Conservation (phyloP, 2,329 filamentous ascomycete species). For the Ustilaginoidea virens region DNA sequence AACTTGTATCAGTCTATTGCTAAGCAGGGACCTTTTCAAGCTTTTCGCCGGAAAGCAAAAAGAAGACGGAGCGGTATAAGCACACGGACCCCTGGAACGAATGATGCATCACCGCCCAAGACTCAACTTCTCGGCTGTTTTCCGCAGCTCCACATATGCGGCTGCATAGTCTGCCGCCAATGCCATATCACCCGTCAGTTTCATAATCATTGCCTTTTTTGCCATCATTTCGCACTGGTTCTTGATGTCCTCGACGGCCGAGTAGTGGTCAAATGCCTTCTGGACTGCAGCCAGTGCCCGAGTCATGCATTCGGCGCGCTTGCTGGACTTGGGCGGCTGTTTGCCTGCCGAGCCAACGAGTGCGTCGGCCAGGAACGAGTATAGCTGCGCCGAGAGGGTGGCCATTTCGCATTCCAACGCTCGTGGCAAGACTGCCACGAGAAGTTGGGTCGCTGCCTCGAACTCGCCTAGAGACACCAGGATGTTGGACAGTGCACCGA, state of each 20-base stretch:
- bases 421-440: constrained; percentile 58
- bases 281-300: constrained; percentile 46
- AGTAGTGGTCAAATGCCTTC: constrained; percentile 47
- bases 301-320: constrained; percentile 39
- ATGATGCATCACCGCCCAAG: constrained; percentile 6
- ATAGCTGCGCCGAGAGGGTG: constrained; percentile 48
- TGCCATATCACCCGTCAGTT: constrained; percentile 47
- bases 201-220: constrained; percentile 68
- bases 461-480: constrained; percentile 59
- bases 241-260: constrained; percentile 45
- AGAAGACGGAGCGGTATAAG: no score
- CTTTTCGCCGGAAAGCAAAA: no score
- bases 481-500: constrained; percentile 51
- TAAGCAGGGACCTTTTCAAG: no score
- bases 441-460: constrained; percentile 44
- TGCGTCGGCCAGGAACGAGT: constrained; percentile 58
- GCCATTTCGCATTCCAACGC: constrained; percentile 56
- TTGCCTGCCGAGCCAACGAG: constrained; percentile 61
- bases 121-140: constrained; percentile 16
- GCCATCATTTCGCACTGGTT: constrained; percentile 66
- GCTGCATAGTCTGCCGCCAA: constrained; percentile 52
- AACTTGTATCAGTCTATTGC: no score
- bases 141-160: constrained; percentile 44
- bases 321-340: constrained; percentile 23
- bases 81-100: background rate